Base-by-base conservation (phyloP, 441 rosid genomes). In the Brassica balearica region DNA sequence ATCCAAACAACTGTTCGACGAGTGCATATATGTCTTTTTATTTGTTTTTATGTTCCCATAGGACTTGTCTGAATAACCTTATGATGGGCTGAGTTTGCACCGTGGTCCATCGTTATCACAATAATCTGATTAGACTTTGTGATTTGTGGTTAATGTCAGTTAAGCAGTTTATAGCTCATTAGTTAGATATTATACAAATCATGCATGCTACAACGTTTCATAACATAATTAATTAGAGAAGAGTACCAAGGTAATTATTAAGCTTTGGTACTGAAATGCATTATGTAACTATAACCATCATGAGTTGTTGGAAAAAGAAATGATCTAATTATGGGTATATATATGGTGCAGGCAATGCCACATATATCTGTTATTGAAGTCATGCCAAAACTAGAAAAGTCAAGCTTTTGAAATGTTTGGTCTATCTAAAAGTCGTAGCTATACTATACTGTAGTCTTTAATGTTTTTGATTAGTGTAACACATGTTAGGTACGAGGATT, bases 401-500 rank as follows among this genome's bases (percentile, higher is more conserved):
- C 69, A 80, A 65, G 69, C 68, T 43, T 56, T 69, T 74, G 56
- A 74, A 74, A 10, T 19, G 71, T 38, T 74, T 69, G 29, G 72
- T 74, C 72, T 74, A 75, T 19, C 12, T 74, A 63, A 79, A 73
- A 79, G 78, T 79, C 74, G 5, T 73, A 34, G 34, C 55, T 67
- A 25, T 25, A 69, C 14, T 25, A 43, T 12, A 63, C 34, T 12
- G 72, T 74, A 56, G 72, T 79, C 79, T 75, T 80, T 46, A 75
- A 71, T 75, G 74, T 71, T 69, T 25, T 66, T 71, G 60, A 59
- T 75, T 65, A 75, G 68, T 74, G 56, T 80, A 73, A 79, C 63
- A 64, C 79, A 74, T 65, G 75, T 65, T 80, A 65, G 79, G 82
- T 80, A 80, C 82, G 79, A 80, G 79, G 79, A 74, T 79, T 74